phyloP scores from a whole-genome alignment of 106 monocot species.

The Dioscorea dumetorum region DNA sequence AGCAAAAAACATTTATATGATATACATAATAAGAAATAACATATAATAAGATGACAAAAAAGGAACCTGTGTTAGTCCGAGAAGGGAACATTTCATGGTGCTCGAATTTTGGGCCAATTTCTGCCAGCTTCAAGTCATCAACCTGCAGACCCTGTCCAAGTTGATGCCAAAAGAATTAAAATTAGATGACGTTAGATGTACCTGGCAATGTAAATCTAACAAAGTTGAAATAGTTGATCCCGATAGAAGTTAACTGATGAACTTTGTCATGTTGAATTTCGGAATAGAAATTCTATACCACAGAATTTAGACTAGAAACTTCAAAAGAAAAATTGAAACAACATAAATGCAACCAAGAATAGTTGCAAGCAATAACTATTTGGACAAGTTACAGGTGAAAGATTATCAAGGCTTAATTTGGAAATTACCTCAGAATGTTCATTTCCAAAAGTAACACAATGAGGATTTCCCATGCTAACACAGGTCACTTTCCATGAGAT shows the following conservation, averaged over 20 bases:
- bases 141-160: conserved; percentile 57
- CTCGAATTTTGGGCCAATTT: conserved; percentile 97
- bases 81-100: conserved; percentile 94
- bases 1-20: not conserved
- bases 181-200: not conserved
- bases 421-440: conserved; percentile 45
- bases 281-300: no score
- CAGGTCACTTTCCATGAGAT: conserved; percentile 88
- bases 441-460: conserved; percentile 80
- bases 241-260: no score
- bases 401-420: not conserved
- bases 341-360: no score
- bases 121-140: conserved; percentile 68
- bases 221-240: no score
- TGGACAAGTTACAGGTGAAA: no score
- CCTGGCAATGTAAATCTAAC: no score
- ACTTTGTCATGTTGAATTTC: no score
- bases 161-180: not conserved
- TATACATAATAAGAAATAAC: not conserved
- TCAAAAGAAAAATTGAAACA: no score
- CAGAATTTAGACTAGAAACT: no score
- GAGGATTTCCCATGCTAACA: conserved; percentile 99
- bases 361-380: no score
- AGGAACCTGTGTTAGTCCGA: conserved; percentile 87
- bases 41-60: not conserved